Percentiles rank a stretch among this genome's conserved stretches.
These are phyloP conservation scores for Alternaria sp. DNA, from an alignment of 2,329 filamentous ascomycete species.

Conservation along the genomic window DNA sequence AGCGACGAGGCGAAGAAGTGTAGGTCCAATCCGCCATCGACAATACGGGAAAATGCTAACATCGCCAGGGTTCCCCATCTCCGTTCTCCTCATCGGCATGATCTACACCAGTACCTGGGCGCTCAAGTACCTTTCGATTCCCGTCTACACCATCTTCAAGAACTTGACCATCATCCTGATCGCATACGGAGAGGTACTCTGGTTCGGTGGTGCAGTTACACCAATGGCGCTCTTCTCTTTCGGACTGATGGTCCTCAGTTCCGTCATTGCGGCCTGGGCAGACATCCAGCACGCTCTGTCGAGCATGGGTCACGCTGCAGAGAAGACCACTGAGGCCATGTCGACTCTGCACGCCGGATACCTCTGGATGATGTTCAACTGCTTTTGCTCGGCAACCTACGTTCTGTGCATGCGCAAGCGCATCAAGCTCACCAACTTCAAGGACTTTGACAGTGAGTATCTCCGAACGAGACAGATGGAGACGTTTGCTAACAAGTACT, in stretches of 20 bases:
- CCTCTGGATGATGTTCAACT: conserved; percentile 97
- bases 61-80: conserved; percentile 87
- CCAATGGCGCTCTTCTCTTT: conserved; percentile 90
- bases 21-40: conserved; percentile 54
- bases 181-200: conserved; percentile 96
- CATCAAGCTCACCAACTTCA: conserved; percentile 99
- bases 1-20: conserved; percentile 90
- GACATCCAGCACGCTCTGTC: conserved; percentile 87
- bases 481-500: too few relatives aligned
- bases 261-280: conserved; percentile 93
- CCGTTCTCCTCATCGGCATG: conserved; percentile 95
- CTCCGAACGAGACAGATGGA: too few relatives aligned
- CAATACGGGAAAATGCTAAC: conserved; percentile 14
- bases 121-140: conserved; percentile 93
- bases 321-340: conserved; percentile 74
- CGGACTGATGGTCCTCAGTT: conserved; percentile 94
- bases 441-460: conserved; percentile 94
- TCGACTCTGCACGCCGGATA: conserved; percentile 94
- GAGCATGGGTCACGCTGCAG: conserved; percentile 59
- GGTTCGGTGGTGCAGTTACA: conserved; percentile 94
- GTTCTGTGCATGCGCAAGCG: conserved; percentile 95
- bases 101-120: conserved; percentile 98
- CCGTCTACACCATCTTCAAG: conserved; percentile 99
- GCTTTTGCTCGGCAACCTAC: conserved; percentile 90
- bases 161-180: conserved; percentile 99